These are phyloP conservation scores for Cyphellophora attinorum DNA, from an alignment of 2,329 filamentous ascomycete genomes.

Conservation along the genomic window DNA sequence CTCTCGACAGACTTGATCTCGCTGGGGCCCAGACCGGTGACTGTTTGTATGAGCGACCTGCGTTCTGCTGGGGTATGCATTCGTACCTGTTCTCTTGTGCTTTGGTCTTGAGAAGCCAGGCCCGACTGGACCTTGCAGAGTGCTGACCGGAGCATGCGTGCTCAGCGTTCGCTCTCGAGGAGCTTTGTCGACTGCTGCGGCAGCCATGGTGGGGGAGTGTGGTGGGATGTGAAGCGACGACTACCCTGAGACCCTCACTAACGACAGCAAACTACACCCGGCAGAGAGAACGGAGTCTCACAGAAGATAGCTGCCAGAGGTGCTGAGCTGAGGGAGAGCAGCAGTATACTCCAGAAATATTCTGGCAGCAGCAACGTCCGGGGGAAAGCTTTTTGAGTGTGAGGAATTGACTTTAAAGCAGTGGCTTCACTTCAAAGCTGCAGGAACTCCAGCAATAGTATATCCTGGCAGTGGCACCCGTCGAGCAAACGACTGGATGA, in stretches of 20 bases:
- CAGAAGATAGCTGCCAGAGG: slow-evolving; percentile 4
- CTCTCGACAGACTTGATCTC: slow-evolving; percentile 95
- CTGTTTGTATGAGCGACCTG: slow-evolving; percentile 49
- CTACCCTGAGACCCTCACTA: slow-evolving; percentile 10
- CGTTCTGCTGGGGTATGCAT: not conserved
- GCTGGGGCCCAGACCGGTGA: slow-evolving; percentile 78
- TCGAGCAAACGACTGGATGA: too few relatives aligned
- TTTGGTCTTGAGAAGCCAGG: slow-evolving; percentile 83
- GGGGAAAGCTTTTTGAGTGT: too few relatives aligned
- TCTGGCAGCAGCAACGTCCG: too few relatives aligned
- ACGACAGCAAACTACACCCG: slow-evolving; percentile 7
- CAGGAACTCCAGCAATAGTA: too few relatives aligned
- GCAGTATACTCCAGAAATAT: too few relatives aligned
- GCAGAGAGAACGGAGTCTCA: slow-evolving; percentile 15
- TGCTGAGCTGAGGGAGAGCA: slow-evolving; percentile 1
- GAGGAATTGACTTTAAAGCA: too few relatives aligned
- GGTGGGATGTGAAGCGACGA: not conserved
- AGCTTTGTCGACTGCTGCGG: slow-evolving; percentile 19
- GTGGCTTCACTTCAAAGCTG: too few relatives aligned
- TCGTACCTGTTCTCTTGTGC: slow-evolving; percentile 52
- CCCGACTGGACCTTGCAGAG: slow-evolving; percentile 77
- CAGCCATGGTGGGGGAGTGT: slow-evolving; percentile 7
- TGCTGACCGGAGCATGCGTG: slow-evolving; percentile 70
- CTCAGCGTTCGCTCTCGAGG: slow-evolving; percentile 71
- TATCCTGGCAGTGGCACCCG: too few relatives aligned